These are phyloP conservation scores for Eremochloa ophiuroides DNA, from an alignment of 176 grass and related monocot genomes.

Conservation along the genomic window DNA sequence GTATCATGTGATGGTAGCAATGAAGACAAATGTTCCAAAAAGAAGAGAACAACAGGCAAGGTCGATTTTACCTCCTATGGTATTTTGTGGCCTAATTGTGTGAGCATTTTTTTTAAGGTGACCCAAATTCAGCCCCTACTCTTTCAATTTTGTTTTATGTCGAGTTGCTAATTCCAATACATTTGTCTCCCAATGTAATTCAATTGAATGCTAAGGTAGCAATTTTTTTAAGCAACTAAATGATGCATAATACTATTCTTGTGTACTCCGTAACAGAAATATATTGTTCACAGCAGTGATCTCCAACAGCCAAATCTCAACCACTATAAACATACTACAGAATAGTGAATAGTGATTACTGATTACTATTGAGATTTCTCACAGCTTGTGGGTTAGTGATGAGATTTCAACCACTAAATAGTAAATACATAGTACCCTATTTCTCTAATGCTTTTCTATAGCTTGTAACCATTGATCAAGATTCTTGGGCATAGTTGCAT, in stretches of 20 bases:
- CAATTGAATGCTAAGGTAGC: background rate
- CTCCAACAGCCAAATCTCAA: background rate
- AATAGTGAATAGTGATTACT: background rate
- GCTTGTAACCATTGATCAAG: background rate
- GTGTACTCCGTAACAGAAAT: background rate
- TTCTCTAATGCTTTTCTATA: background rate
- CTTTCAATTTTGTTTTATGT: background rate
- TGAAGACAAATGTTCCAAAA: background rate
- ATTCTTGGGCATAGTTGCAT: constrained; percentile 1
- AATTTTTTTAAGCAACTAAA: background rate
- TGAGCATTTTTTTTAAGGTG: background rate
- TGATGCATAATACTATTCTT: background rate
- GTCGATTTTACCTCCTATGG: background rate
- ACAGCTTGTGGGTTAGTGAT: background rate
- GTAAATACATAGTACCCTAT: background rate
- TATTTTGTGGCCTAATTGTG: background rate
- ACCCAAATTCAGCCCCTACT: background rate
- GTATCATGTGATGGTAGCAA: background rate
- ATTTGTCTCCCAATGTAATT: background rate
- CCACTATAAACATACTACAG: background rate
- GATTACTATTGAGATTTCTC: background rate
- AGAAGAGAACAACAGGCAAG: background rate
- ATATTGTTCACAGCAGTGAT: background rate
- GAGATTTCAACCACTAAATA: background rate
- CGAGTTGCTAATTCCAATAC: background rate